Base-by-base conservation (phyloP, 352 stramenopile species). In the Phytophthora aleatoria region DNA sequence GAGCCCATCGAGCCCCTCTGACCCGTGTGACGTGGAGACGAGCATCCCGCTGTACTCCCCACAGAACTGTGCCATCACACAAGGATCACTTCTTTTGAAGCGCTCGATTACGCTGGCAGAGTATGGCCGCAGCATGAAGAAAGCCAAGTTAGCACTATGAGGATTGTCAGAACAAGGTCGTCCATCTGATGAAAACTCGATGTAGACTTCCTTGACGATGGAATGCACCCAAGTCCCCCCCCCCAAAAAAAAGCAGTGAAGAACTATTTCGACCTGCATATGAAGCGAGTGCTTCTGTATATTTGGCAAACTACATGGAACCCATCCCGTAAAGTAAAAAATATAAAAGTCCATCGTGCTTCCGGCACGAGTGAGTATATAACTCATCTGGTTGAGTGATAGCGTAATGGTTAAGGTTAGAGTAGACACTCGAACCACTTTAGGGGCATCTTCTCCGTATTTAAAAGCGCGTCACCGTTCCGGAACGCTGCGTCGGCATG, bases 391-490 rank as follows among this genome's bases (percentile, higher is more conserved):
- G 20, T 20, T 20, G 20, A 20, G 20, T 20, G 0, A 20, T 20
- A 20, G 20, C 20, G 20, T 43, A 20, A 16, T 43, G 5, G 12
- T 43, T 20, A 36, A 36, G 8, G 31, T 12, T 41, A 41, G 35
- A 58, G 16, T 16, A 59, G 30, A 28, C 52, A 51, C 41, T 58
- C 69, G 53, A 88, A 81, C 79, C 79, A 88, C 49, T 85, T 86
- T 20, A 83, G 10, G 0, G 79, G 79, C 66, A 79, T 88, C 44
- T 80, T 70, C 11, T 69, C 51, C 5, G 67, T 65, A 16, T 73
- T 63, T 8, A 79, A 64, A 27, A 79, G 64, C 7, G 66, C 64
- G 31, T 88, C 79, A 13, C 76, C 74, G 39, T 84, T 71, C 49
- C 65, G 71, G 51, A 86, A 83, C 31, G 74, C 51, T 20, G 67